Percentiles rank a stretch among this genome's conserved stretches.
Evolutionary conservation across 495 filamentous ascomycete species (phyloP).

Genomic region (Lophiostoma macrostomum): DNA sequence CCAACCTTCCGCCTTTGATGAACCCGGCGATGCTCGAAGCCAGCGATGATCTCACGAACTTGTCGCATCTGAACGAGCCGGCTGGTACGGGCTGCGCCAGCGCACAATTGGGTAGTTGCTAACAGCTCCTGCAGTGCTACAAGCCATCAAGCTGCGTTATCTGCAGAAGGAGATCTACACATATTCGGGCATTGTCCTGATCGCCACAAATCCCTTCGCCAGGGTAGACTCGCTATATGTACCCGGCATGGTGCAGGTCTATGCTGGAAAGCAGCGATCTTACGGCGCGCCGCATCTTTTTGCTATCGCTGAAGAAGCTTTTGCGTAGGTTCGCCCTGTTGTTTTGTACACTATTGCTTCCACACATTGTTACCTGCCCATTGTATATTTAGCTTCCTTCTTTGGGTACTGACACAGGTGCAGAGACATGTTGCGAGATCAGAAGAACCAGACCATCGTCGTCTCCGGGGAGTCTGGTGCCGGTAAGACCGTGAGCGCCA

Average conservation of each 20-base stretch:
- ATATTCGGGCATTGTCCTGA: conserved; percentile 97
- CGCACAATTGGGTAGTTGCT: conserved; percentile 11
- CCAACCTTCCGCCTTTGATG: conserved; percentile 84
- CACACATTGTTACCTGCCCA: neutral
- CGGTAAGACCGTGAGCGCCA: conserved; percentile 97
- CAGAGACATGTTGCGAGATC: conserved; percentile 95
- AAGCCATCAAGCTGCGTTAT: conserved; percentile 97
- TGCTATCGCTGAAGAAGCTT: conserved; percentile 97
- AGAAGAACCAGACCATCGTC: conserved; percentile 96
- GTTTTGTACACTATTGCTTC: too few species aligned
- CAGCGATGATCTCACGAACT: conserved; percentile 94
- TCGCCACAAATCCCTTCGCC: conserved; percentile 98
- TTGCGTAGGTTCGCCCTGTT: conserved; percentile 66
- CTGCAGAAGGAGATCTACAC: conserved; percentile 99
- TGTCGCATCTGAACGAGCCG: conserved; percentile 97
- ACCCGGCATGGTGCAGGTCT: conserved; percentile 98
- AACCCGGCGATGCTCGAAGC: conserved; percentile 98
- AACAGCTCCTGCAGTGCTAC: conserved; percentile 63
- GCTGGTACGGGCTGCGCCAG: conserved; percentile 61
- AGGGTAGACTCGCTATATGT: conserved; percentile 98
- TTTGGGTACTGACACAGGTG: conserved; percentile 2
- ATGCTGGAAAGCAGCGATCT: conserved; percentile 93
- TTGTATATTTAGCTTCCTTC: neutral
- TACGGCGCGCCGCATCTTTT: conserved; percentile 98
- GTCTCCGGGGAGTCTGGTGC: conserved; percentile 98